phyloP scores from a whole-genome alignment of 352 stramenopile species.

The Phytophthora multivora region DNA sequence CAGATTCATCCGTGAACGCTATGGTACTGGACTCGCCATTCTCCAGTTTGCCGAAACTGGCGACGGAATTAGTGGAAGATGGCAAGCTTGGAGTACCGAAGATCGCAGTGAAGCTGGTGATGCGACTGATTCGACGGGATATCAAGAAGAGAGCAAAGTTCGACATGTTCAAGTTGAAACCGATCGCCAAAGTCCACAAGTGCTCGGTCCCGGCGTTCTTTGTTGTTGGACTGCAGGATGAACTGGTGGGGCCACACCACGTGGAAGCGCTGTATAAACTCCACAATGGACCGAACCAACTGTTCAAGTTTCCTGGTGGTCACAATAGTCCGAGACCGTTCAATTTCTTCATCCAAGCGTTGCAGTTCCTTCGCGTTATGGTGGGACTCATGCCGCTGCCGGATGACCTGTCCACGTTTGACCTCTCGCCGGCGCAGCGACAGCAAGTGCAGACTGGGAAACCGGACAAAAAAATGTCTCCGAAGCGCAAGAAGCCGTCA shows the following conservation, averaged over 20 bases:
- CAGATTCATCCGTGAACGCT: constrained; percentile 62
- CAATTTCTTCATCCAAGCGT: constrained; percentile 79
- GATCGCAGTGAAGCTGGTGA: constrained; percentile 83
- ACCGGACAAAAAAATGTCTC: constrained; percentile 14
- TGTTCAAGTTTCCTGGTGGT: constrained; percentile 80
- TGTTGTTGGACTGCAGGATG: constrained; percentile 74
- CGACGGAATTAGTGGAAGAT: constrained; percentile 79
- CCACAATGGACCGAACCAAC: constrained; percentile 79
- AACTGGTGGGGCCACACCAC: constrained; percentile 80
- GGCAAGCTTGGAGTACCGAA: constrained; percentile 83
- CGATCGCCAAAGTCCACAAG: constrained; percentile 73
- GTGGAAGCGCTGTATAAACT: constrained; percentile 73
- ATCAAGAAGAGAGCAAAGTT: constrained; percentile 86
- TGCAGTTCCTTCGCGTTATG: constrained; percentile 85
- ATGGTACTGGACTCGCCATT: constrained; percentile 89
- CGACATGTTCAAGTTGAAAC: constrained; percentile 89
- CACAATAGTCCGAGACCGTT: constrained; percentile 82
- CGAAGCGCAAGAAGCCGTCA: constrained; percentile 39
- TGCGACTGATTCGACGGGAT: constrained; percentile 77
- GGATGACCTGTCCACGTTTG: constrained; percentile 56
- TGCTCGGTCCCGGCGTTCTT: constrained; percentile 82
- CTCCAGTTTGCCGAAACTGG: constrained; percentile 72
- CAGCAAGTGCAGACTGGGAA: constrained; percentile 21
- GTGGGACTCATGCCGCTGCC: constrained; percentile 71
- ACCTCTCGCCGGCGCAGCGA: constrained; percentile 40